phyloP scores from a whole-genome alignment of 805 yeast species.

The Hanseniaspora nectarophila region DNA sequence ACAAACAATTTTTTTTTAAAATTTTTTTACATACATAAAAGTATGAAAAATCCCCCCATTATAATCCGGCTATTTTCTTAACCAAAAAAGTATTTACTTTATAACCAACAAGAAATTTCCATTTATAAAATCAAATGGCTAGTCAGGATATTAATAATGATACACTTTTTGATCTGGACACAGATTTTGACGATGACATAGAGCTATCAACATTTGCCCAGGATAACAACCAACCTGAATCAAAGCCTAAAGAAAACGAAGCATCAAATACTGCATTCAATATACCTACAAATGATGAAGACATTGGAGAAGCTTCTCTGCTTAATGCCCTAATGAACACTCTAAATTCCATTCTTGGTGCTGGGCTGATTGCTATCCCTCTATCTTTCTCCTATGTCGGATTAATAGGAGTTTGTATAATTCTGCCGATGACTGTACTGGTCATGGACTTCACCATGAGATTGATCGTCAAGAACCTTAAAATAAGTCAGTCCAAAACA shows the following conservation, averaged over 20 bases:
- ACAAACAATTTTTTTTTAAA: too few species aligned
- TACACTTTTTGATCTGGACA: slow-evolving; percentile 1
- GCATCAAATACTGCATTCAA: background rate
- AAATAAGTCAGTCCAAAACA: slow-evolving; percentile 59
- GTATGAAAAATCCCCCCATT: too few species aligned
- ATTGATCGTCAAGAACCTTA: slow-evolving; percentile 69
- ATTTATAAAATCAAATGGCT: too few species aligned
- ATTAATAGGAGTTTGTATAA: slow-evolving; percentile 55
- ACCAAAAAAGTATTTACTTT: too few species aligned
- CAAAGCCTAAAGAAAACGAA: background rate
- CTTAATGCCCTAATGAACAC: slow-evolving; percentile 91
- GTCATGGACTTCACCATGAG: slow-evolving; percentile 82
- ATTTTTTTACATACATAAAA: too few species aligned
- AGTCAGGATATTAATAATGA: too few species aligned
- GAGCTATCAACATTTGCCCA: background rate
- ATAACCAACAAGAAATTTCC: too few species aligned
- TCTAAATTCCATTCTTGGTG: slow-evolving; percentile 92
- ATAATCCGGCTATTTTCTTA: too few species aligned
- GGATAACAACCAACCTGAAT: background rate
- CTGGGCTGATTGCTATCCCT: slow-evolving; percentile 92
- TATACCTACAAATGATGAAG: slow-evolving; percentile 16
- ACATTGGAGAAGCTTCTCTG: slow-evolving; percentile 42
- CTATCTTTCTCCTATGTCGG: slow-evolving; percentile 78
- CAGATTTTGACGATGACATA: slow-evolving; percentile 7
- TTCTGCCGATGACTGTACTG: slow-evolving; percentile 47